Evolutionary conservation across 2,329 filamentous ascomycete species (phyloP).

Genomic region (Rhynchosporium graminicola): DNA sequence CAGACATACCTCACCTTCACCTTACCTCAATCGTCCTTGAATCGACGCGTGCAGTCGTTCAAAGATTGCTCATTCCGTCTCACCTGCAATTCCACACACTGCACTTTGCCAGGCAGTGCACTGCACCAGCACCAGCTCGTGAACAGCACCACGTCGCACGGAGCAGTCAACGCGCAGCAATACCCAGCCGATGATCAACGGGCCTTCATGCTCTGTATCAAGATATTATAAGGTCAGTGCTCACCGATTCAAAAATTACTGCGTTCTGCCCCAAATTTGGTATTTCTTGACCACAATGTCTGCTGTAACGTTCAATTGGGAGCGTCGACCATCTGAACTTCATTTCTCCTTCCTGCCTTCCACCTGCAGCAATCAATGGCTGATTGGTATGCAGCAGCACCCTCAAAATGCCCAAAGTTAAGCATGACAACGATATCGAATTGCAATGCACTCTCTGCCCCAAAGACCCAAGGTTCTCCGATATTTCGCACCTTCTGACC

Average conservation of each 20-base stretch:
- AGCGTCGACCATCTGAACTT: neutral
- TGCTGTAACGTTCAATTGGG: neutral
- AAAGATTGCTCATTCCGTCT: slow-evolving; percentile 35
- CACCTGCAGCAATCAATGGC: slow-evolving; percentile 1
- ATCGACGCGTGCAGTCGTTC: slow-evolving; percentile 27
- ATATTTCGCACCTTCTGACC: slow-evolving; percentile 88
- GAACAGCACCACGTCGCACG: too few relatives aligned
- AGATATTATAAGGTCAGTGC: slow-evolving; percentile 7
- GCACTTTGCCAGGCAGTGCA: neutral
- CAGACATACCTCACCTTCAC: neutral
- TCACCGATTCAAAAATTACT: neutral
- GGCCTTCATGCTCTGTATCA: neutral
- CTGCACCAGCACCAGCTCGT: neutral
- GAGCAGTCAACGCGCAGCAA: slow-evolving; percentile 4
- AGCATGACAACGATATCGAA: slow-evolving; percentile 50
- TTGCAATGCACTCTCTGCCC: slow-evolving; percentile 84
- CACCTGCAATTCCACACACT: neutral
- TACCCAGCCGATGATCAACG: neutral
- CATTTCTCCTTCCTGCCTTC: slow-evolving; percentile 11
- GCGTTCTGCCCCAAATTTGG: neutral
- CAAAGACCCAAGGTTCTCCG: slow-evolving; percentile 78
- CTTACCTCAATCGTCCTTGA: slow-evolving; percentile 13
- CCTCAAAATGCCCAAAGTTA: slow-evolving; percentile 31
- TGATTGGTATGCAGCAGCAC: slow-evolving; percentile 1
- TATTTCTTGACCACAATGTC: neutral